phyloP scores from a whole-genome alignment of 1,284 basidiomycete genomes.

The Ceratobasidium papillatum region DNA sequence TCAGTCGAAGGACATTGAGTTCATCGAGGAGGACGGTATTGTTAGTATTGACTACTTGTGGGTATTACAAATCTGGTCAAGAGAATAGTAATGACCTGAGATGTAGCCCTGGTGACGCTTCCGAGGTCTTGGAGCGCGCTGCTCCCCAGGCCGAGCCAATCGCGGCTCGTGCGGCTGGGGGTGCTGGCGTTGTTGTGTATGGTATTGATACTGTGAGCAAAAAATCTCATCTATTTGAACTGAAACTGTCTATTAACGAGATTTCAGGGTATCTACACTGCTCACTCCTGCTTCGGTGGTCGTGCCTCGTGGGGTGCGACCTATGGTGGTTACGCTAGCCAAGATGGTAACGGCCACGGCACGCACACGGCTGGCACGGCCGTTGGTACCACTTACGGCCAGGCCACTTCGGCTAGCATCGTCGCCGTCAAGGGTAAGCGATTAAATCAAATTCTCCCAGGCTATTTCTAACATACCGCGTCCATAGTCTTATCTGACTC shows the following conservation, averaged over 20 bases:
- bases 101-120: neutral
- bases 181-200: slow-evolving; percentile 38
- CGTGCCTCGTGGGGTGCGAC: slow-evolving; percentile 44
- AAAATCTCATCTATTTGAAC: neutral
- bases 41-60: neutral
- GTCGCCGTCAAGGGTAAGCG: slow-evolving; percentile 86
- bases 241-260: neutral
- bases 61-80: neutral
- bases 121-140: neutral
- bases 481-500: slow-evolving; percentile 82
- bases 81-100: neutral
- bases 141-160: neutral
- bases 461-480: slow-evolving; percentile 50
- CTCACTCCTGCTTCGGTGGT: slow-evolving; percentile 20
- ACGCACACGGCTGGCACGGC: slow-evolving; percentile 53
- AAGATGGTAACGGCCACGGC: slow-evolving; percentile 40
- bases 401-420: slow-evolving; percentile 92
- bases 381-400: slow-evolving; percentile 78
- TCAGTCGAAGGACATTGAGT: slow-evolving; percentile 41
- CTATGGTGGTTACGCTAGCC: slow-evolving; percentile 51
- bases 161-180: slow-evolving; percentile 1
- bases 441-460: neutral
- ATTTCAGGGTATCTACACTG: slow-evolving; percentile 19
- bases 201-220: slow-evolving; percentile 32
- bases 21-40: slow-evolving; percentile 37